Evolutionary conservation across 2,329 filamentous ascomycete species (phyloP).

Genomic region (Diplodia scrobiculata): DNA sequence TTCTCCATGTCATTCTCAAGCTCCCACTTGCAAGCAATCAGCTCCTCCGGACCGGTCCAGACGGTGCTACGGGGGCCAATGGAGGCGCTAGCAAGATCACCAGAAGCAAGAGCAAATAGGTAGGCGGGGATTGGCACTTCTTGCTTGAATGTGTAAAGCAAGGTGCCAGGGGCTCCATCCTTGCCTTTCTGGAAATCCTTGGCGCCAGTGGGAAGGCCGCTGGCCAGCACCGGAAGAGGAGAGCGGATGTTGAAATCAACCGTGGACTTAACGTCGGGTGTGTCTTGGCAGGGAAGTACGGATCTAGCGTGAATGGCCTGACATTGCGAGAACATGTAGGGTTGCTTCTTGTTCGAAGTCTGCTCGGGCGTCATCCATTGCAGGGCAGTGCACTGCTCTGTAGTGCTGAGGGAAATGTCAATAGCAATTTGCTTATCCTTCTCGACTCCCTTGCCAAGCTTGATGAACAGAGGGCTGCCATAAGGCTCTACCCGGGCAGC

Average conservation of each 20-base stretch:
- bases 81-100: conserved; percentile 80
- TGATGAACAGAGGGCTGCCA: conserved; percentile 69
- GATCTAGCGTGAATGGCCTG: conserved; percentile 95
- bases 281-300: conserved; percentile 95
- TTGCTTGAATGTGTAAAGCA: conserved; percentile 83
- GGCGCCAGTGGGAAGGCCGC: conserved; percentile 67
- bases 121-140: conserved; percentile 92
- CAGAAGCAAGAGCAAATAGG: conserved; percentile 83
- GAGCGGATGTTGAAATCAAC: conserved; percentile 87
- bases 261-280: conserved; percentile 95
- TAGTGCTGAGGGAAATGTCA: conserved; percentile 74
- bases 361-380: conserved; percentile 95
- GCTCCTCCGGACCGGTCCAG: conserved; percentile 83
- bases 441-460: conserved; percentile 52
- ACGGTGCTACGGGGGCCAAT: conserved; percentile 86
- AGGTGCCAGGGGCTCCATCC: conserved; percentile 56
- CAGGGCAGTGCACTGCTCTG: conserved; percentile 82
- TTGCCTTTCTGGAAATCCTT: conserved; percentile 56
- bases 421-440: conserved; percentile 53
- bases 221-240: conserved; percentile 85
- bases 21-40: conserved; percentile 84
- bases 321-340: conserved; percentile 98
- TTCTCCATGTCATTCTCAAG: conserved; percentile 88
- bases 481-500: conserved; percentile 72
- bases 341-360: conserved; percentile 92